phyloP scores from a whole-genome alignment of 1,139 yeast genomes.

The Protomyces gravidus region DNA sequence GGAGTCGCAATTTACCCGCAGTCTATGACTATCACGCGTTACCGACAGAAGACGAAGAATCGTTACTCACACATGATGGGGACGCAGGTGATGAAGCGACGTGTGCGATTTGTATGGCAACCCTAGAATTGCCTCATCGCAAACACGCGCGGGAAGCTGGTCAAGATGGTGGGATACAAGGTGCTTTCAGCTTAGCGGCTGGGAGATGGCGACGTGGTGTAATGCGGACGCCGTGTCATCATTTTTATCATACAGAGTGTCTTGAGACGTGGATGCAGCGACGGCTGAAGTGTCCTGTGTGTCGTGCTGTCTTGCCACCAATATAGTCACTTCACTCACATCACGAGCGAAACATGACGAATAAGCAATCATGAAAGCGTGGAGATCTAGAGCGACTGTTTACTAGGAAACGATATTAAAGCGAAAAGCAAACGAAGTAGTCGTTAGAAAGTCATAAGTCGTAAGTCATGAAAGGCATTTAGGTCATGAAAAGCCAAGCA shows the following conservation, averaged over 20 bases:
- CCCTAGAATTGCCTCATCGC: constrained; percentile 56
- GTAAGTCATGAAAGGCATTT: not conserved
- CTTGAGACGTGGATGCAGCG: constrained; percentile 91
- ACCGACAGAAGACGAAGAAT: constrained; percentile 37
- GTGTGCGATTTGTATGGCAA: constrained; percentile 88
- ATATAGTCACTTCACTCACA: not conserved
- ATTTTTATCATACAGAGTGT: constrained; percentile 82
- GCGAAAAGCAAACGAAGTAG: not conserved
- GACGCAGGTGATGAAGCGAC: constrained; percentile 46
- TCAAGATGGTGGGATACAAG: constrained; percentile 30
- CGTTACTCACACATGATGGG: not conserved
- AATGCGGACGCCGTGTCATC: constrained; percentile 91
- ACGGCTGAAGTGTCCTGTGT: constrained; percentile 88
- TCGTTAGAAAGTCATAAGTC: not conserved
- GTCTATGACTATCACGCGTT: constrained; percentile 78
- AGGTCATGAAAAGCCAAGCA: not conserved
- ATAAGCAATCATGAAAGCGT: not conserved
- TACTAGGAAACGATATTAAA: not conserved
- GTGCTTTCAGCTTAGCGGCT: not conserved
- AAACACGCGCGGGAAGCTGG: not conserved
- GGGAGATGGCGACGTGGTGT: constrained; percentile 41
- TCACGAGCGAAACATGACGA: too few species aligned
- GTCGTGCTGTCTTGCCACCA: constrained; percentile 83
- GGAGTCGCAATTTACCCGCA: constrained; percentile 59
- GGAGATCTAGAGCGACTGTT: not conserved